A percentile compares a stretch with the other conserved stretches of the same genome.
Conservation (phyloP, 805 yeast species). For the Yarrowia deformans region DNA sequence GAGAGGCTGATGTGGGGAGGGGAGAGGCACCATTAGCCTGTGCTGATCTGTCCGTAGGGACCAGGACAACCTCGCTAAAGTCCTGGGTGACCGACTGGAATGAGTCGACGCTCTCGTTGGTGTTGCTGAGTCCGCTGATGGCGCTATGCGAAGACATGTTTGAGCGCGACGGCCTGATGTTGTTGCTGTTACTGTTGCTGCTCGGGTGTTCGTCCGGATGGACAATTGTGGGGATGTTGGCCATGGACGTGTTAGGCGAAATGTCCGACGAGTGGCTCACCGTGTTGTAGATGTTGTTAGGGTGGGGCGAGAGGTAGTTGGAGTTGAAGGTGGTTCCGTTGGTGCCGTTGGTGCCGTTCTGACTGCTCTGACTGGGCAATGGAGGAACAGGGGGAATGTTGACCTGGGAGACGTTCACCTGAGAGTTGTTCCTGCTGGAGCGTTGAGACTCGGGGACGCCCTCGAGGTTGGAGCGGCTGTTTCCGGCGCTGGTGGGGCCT, state of each 20-base stretch:
- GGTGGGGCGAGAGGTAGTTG: neutral
- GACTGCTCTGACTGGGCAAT: neutral
- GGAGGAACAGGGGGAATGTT: neutral
- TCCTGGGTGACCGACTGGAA: conserved; percentile 37
- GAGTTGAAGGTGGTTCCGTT: neutral
- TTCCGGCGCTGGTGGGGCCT: neutral
- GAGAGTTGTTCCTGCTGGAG: neutral
- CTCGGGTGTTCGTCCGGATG: neutral
- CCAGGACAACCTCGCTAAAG: conserved; percentile 5
- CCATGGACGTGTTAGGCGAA: conserved; percentile 11
- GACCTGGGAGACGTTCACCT: neutral
- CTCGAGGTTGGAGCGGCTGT: neutral
- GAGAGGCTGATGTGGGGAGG: neutral
- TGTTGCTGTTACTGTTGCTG: neutral
- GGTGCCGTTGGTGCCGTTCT: neutral
- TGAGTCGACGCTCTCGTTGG: conserved; percentile 20
- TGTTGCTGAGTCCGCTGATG: neutral
- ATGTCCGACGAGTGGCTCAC: neutral
- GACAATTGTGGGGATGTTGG: conserved; percentile 11
- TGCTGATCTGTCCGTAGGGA: neutral
- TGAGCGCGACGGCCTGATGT: neutral
- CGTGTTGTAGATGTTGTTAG: neutral
- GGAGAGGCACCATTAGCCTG: neutral
- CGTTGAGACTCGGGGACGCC: neutral
- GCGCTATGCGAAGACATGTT: conserved; percentile 13